These are phyloP conservation scores for Fusarium staphyleae DNA, from an alignment of 2,329 filamentous ascomycete genomes.

Conservation along the genomic window DNA sequence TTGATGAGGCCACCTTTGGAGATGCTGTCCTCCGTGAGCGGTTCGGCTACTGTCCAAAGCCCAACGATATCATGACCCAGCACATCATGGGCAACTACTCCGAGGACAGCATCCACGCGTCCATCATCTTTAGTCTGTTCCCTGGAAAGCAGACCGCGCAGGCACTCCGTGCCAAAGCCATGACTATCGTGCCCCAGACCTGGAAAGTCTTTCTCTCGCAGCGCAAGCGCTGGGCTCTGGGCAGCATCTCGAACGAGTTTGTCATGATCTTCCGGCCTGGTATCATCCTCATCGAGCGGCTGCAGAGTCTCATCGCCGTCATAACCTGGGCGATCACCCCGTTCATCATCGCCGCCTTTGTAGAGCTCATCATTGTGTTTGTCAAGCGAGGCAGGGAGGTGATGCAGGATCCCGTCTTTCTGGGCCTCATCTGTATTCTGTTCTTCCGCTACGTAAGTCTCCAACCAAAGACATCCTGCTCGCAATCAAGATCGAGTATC, in stretches of 20 bases:
- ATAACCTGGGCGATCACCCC: conserved; percentile 55
- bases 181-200: conserved; percentile 54
- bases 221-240: conserved; percentile 57
- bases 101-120: conserved; percentile 58
- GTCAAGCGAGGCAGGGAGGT: conserved; percentile 43
- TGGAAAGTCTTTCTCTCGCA: conserved; percentile 58
- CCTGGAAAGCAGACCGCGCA: conserved; percentile 55
- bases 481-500: too few relatives aligned
- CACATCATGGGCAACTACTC: conserved; percentile 58
- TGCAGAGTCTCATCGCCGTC: conserved; percentile 55
- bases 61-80: conserved; percentile 56
- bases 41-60: conserved; percentile 57
- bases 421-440: conserved; percentile 49
- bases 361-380: conserved; percentile 48
- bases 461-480: background rate
- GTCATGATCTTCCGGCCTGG: conserved; percentile 55
- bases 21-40: conserved; percentile 54
- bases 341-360: conserved; percentile 53
- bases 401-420: conserved; percentile 47
- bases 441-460: conserved; percentile 51
- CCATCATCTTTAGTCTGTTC: conserved; percentile 55
- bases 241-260: conserved; percentile 57
- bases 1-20: conserved; percentile 58
- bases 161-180: conserved; percentile 55
- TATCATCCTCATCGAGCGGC: conserved; percentile 52